These are phyloP conservation scores for Cladosporium sp. DNA, from an alignment of 2,329 filamentous ascomycete genomes.

Conservation along the genomic window DNA sequence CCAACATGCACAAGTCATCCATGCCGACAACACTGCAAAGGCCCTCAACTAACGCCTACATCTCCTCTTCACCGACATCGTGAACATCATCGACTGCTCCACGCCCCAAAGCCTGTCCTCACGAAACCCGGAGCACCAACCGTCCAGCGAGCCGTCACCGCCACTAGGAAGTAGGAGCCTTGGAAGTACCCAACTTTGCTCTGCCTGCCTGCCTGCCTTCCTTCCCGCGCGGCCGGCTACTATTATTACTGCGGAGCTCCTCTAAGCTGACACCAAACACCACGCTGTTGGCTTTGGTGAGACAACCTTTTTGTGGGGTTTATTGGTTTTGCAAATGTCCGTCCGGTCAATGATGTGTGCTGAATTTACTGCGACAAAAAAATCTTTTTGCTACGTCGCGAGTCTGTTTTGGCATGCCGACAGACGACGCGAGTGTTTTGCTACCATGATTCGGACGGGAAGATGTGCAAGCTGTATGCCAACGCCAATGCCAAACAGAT, in stretches of 20 bases:
- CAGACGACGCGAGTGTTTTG: not conserved
- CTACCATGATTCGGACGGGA: not conserved
- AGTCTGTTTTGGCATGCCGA: not conserved
- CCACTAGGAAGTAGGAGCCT: not conserved
- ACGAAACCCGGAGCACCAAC: not conserved
- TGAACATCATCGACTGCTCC: not conserved
- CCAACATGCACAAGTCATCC: not conserved
- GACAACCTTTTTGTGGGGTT: constrained; percentile 2
- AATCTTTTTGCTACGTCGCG: not conserved
- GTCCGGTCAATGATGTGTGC: not conserved
- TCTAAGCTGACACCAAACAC: constrained; percentile 14
- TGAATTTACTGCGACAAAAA: not conserved
- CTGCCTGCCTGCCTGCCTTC: too few relatives aligned
- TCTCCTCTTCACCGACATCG: constrained; percentile 14
- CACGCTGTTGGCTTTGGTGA: constrained; percentile 8
- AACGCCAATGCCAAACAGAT: not conserved
- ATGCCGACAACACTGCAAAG: constrained; percentile 1
- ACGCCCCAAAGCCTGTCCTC: not conserved
- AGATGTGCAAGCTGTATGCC: not conserved
- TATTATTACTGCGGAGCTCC: constrained; percentile 4
- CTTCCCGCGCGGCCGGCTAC: not conserved
- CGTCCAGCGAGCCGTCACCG: not conserved
- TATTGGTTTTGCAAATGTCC: not conserved
- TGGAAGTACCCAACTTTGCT: not conserved
- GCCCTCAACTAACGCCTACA: constrained; percentile 1